Evolutionary conservation across 768 basidiomycete genomes (phyloP).

Genomic region (Boletus rubropictus): DNA sequence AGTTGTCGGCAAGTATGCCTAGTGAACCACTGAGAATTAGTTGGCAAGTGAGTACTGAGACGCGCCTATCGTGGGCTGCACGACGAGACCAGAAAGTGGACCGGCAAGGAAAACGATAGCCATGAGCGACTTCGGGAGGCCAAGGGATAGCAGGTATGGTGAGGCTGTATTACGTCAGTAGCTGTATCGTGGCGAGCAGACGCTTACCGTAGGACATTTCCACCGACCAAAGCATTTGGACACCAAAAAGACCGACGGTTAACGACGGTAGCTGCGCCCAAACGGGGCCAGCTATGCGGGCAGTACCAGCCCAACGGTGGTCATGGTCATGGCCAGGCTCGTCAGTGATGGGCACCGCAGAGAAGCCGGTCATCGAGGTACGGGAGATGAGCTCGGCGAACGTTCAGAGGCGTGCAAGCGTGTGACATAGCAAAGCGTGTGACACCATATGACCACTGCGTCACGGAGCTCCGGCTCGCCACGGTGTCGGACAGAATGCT

Average conservation of each 20-base stretch:
- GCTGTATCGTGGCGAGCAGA: neutral
- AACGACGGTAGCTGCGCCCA: slow-evolving; percentile 65
- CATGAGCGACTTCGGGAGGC: slow-evolving; percentile 81
- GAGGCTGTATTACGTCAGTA: slow-evolving; percentile 42
- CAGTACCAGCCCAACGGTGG: slow-evolving; percentile 44
- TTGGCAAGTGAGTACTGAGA: neutral
- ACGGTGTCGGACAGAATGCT: neutral
- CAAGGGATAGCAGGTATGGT: slow-evolving; percentile 85
- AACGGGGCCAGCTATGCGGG: slow-evolving; percentile 59
- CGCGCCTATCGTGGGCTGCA: slow-evolving; percentile 83
- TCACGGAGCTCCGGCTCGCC: neutral
- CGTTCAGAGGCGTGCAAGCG: too few relatives aligned
- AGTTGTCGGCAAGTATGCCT: slow-evolving; percentile 76
- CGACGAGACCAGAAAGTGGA: slow-evolving; percentile 81
- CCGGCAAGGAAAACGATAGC: slow-evolving; percentile 91
- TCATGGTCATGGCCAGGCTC: slow-evolving; percentile 35
- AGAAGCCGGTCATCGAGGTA: slow-evolving; percentile 45
- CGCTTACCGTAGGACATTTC: slow-evolving; percentile 82
- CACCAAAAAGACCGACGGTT: slow-evolving; percentile 75
- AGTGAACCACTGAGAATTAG: neutral
- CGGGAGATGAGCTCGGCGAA: neutral
- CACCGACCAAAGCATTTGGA: slow-evolving; percentile 88
- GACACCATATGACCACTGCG: neutral
- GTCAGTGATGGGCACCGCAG: slow-evolving; percentile 41
- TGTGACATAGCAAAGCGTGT: neutral